These are phyloP conservation scores for Moesziomyces sp. DNA, from an alignment of 1,284 basidiomycete genomes.

Conservation along the genomic window DNA sequence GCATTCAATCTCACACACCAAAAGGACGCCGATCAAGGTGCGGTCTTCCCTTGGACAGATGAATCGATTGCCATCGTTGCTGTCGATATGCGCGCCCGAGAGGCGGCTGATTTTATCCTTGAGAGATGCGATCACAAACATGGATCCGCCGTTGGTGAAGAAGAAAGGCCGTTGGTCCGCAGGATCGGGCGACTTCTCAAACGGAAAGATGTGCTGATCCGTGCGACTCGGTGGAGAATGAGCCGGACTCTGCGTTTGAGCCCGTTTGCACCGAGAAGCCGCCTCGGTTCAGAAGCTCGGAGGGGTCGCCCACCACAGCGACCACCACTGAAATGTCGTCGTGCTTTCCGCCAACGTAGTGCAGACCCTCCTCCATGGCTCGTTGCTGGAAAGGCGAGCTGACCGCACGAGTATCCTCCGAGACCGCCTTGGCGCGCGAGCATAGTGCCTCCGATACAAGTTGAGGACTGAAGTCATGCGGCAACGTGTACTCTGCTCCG, in stretches of 20 bases:
- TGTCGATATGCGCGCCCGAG: too few species aligned
- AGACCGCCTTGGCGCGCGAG: conserved; percentile 70
- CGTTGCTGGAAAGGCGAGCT: conserved; percentile 72
- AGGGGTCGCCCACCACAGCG: conserved; percentile 67
- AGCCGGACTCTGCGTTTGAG: conserved; percentile 10
- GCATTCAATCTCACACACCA: too few species aligned
- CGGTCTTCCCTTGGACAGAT: too few species aligned
- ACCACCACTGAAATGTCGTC: conserved; percentile 70
- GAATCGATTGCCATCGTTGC: too few species aligned
- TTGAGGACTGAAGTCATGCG: conserved; percentile 70
- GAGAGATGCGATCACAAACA: too few species aligned
- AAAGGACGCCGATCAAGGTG: too few species aligned
- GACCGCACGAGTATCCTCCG: conserved; percentile 70
- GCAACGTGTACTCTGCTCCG: conserved; percentile 33
- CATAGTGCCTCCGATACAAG: conserved; percentile 72
- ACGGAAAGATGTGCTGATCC: not conserved
- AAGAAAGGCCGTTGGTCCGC: not conserved
- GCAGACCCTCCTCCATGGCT: conserved; percentile 72
- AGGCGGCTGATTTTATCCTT: too few species aligned
- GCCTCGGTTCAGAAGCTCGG: conserved; percentile 20
- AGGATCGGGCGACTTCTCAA: not conserved
- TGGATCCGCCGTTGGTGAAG: too few species aligned
- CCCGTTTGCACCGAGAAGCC: conserved; percentile 8
- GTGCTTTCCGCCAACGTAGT: conserved; percentile 69
- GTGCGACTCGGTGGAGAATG: conserved; percentile 1